Base-by-base conservation (phyloP, 371 early-diverging fungal species). In the Mucor piriformis region DNA sequence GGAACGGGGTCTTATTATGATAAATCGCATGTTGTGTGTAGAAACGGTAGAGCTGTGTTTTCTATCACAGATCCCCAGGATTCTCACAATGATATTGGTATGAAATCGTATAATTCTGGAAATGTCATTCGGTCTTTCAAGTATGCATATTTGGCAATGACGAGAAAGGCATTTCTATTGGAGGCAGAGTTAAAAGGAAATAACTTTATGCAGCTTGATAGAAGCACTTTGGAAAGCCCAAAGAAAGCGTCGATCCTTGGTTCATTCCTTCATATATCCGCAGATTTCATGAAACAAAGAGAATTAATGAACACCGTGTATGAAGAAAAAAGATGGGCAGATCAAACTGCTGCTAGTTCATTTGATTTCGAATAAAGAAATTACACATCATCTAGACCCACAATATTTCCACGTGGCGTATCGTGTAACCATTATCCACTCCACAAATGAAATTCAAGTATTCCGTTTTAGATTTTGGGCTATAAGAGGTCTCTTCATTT, bases 61-160 rank as follows among this genome's bases (percentile, higher is more conserved):
- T 82, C 63, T 6, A 84, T 87, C 16, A 66, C 73, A 44, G 91
- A 91, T 43, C 91, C 91, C 0, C 72, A 76, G 48, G 87, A 89
- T 44, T 20, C 55, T 3, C 48, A 57, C 5, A 91, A 91, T 52
- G 88, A 91, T 51, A 78, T 90, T 53, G 78, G 78, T 3, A 38
- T 47, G 43, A 77, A 77, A 50, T 77, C 78, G 16, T 74, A 64
- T 59, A 67, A 70, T 29, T 62, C 73, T 3, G 8, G 20, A 0
- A 15, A 2, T 1, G 64, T 69, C 3, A 20, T 52, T 2, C 53
- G 50, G 46, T 53, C 51, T 0, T 77, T 77, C 33, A 48, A 54
- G 29, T 51, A 33, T 8, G 73, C 73, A 5, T 76, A 73, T 25
- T 13, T 64, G 10, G 33, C 64, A 3, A 40, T 69, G 59, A 65